Evolutionary conservation across 768 basidiomycete species (phyloP).

Genomic region (Boletus pseudo-olivaceus): DNA sequence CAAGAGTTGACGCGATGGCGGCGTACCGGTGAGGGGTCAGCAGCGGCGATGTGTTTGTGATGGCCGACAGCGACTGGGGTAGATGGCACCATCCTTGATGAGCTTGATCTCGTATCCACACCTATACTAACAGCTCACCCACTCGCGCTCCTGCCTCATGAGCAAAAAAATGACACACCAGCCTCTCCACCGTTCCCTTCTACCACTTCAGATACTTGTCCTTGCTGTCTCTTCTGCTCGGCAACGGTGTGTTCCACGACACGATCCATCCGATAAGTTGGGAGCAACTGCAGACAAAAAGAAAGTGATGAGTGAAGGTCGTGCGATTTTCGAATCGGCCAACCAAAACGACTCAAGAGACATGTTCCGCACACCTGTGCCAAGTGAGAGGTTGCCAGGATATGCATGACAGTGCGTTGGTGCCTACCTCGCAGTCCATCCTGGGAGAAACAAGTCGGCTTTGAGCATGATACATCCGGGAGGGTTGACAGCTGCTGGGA

Average conservation of each 20-base stretch:
- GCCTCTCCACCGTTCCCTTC: constrained; percentile 22
- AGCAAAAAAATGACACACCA: constrained; percentile 22
- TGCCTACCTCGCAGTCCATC: no score
- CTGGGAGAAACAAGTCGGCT: no score
- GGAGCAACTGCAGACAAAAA: constrained; percentile 31
- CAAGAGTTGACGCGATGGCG: no score
- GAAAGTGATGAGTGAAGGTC: constrained; percentile 23
- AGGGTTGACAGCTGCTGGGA: no score
- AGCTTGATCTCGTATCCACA: no score
- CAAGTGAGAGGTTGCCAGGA: no score
- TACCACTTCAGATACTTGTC: constrained; percentile 25
- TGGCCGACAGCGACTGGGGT: no score
- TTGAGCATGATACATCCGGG: no score
- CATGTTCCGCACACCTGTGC: constrained; percentile 22
- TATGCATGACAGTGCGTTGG: no score
- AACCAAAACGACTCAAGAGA: constrained; percentile 28
- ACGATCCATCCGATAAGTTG: constrained; percentile 27
- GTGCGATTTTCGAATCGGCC: constrained; percentile 27
- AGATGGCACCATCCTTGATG: no score
- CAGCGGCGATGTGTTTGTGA: no score
- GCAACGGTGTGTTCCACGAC: constrained; percentile 30
- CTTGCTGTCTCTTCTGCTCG: constrained; percentile 22
- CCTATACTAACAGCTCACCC: constrained; percentile 12
- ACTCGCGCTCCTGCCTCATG: constrained; percentile 19
- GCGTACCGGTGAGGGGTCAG: no score